Evolutionary conservation across 441 rosid species (phyloP).

Genomic region (Bruguiera hainesii): DNA sequence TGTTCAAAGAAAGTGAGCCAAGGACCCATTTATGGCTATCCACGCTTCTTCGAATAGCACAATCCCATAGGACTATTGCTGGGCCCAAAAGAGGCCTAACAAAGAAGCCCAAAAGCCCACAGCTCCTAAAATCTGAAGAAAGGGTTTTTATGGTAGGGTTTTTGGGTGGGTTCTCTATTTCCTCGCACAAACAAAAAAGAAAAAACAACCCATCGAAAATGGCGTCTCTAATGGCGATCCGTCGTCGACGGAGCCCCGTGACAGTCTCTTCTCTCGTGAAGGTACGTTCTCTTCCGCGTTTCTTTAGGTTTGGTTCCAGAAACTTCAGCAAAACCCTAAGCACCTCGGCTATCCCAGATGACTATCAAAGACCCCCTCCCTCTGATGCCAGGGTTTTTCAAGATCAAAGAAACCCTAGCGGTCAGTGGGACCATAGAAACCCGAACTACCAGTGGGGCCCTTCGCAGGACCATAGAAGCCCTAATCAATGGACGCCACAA

Average conservation of each 20-base stretch:
- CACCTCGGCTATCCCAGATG: slow-evolving; percentile 39
- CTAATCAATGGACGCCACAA: slow-evolving; percentile 20
- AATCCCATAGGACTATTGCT: no score
- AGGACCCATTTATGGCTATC: no score
- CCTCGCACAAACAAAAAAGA: no score
- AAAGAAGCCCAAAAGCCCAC: no score
- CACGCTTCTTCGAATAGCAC: no score
- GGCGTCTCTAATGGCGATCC: slow-evolving; percentile 35
- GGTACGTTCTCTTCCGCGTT: slow-evolving; percentile 28
- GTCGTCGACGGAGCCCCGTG: slow-evolving; percentile 25
- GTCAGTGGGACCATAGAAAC: not conserved
- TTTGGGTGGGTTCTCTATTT: no score
- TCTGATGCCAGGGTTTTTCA: slow-evolving; percentile 17
- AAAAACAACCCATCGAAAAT: no score
- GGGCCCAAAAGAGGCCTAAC: no score
- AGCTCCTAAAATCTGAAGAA: no score
- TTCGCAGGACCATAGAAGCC: slow-evolving; percentile 12
- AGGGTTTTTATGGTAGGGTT: no score
- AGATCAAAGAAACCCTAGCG: slow-evolving; percentile 18
- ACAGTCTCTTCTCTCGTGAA: slow-evolving; percentile 22
- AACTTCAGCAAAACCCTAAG: slow-evolving; percentile 33
- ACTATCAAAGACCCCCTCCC: slow-evolving; percentile 21
- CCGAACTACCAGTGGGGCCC: not conserved
- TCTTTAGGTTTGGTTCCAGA: slow-evolving; percentile 17
- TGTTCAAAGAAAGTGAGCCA: no score